Evolutionary conservation across 495 filamentous ascomycete genomes (phyloP), one percentile per base, ranked within the genome.

Genomic region (Lasiosphaeris hirsuta): DNA sequence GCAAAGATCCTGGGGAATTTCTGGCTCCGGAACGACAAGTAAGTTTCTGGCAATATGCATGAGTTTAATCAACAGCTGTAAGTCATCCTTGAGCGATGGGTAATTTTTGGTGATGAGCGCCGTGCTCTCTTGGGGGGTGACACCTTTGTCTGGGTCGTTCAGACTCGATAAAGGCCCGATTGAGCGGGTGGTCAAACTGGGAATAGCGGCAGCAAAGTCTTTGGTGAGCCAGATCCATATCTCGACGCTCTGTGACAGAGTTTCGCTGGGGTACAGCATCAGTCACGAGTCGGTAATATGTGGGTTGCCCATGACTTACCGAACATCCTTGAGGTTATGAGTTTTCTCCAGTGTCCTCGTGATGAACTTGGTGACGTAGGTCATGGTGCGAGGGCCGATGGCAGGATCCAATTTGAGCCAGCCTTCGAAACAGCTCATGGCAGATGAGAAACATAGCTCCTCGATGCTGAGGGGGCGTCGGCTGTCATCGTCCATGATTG

Each of bases 31-130:
- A 4, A 85, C 87, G 6, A 90, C 89, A 2, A 96, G 79, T 42
- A 93, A 78, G 69, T 97, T 96, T 49, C 92, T 79, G 10, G 87
- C 87, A 64, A 96, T 90, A 33, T 88, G 84, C 67, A 92, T 86
- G 13, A 96, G 69, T 72, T 90, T 90, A 73, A 93, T 92, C 17
- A 96, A 72, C 47, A 90, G 81, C 66, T 91, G 86, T 39, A 97
- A 78, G 64, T 96, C 90, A 58, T 89, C 87, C 63, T 89, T 84
- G 47, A 96, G 75, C 7, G 80, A 80, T 15, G 80, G 78, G 59
- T 90, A 87, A 65, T 94, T 89, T 63, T 83, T 83, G 33, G 88
- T 85, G 59, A 96, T 95, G n/a, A 94, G 72, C 34, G 85, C 81
- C 6, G 86, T 86, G 73, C 70, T 81, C 75, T 75, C 84, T 63